Percentiles rank a stretch among this genome's conserved stretches.
These are phyloP conservation scores for Trichocladium uniseriatum DNA, from an alignment of 495 filamentous ascomycete genomes.

Conservation along the genomic window DNA sequence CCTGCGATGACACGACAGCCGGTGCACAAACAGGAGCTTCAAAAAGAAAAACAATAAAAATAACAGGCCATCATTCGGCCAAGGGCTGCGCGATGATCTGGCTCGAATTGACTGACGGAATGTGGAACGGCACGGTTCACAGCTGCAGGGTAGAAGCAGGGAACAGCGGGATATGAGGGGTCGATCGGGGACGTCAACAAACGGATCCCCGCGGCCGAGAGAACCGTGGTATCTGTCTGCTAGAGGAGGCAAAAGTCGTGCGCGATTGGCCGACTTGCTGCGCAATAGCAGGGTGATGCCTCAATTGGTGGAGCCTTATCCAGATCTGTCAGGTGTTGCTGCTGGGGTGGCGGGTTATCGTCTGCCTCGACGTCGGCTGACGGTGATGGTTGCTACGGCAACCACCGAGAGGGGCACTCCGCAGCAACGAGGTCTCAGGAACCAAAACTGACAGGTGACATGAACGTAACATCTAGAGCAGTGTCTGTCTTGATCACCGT, in stretches of 20 bases:
- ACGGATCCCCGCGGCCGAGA: not conserved
- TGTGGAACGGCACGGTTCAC: not conserved
- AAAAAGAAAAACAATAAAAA: not conserved
- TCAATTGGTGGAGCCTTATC: not conserved
- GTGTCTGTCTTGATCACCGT: too few species aligned
- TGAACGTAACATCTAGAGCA: too few species aligned
- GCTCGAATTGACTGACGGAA: not conserved
- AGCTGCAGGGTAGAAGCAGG: not conserved
- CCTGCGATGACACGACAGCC: not conserved
- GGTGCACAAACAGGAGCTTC: not conserved
- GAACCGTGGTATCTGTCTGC: too few species aligned
- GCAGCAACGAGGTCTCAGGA: too few species aligned
- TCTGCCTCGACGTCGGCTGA: too few species aligned
- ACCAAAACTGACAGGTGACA: too few species aligned
- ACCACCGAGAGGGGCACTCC: not conserved
- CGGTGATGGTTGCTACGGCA: conserved; percentile 4
- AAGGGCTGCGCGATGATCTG: conserved; percentile 4
- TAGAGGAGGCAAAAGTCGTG: too few species aligned
- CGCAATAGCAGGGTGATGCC: not conserved
- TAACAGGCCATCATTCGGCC: not conserved
- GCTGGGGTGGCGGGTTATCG: not conserved
- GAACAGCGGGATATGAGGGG: conserved; percentile 3
- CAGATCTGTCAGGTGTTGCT: not conserved
- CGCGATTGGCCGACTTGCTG: too few species aligned
- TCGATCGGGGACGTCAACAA: conserved; percentile 7